These are phyloP conservation scores for Penicillium vulpinum DNA, from an alignment of 2,329 filamentous ascomycete species.

Conservation along the genomic window DNA sequence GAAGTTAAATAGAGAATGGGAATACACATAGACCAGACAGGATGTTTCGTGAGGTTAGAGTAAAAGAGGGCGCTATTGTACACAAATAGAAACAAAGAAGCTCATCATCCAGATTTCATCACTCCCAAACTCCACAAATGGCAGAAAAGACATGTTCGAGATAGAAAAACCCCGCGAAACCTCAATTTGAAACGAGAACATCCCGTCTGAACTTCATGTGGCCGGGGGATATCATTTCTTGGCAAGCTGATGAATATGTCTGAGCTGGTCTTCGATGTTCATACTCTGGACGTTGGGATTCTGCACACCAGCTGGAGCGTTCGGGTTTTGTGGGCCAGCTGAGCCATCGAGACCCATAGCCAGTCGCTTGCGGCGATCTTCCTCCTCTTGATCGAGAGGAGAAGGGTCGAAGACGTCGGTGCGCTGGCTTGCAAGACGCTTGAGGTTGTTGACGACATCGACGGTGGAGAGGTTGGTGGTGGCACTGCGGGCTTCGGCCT, in stretches of 20 bases:
- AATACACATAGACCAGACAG: neutral
- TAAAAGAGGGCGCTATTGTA: slow-evolving; percentile 8
- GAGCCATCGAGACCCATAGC: slow-evolving; percentile 50
- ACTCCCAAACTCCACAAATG: slow-evolving; percentile 8
- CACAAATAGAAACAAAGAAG: slow-evolving; percentile 4
- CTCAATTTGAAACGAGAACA: neutral
- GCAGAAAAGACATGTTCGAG: slow-evolving; percentile 1
- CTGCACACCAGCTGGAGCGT: slow-evolving; percentile 30
- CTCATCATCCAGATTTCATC: slow-evolving; percentile 6
- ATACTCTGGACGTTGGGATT: slow-evolving; percentile 46
- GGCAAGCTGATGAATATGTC: slow-evolving; percentile 63
- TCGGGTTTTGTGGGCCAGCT: slow-evolving; percentile 29
- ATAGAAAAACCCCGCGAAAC: neutral
- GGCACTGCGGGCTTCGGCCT: slow-evolving; percentile 78
- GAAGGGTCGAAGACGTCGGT: slow-evolving; percentile 77
- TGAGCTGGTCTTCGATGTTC: slow-evolving; percentile 85
- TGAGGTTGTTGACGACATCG: slow-evolving; percentile 91
- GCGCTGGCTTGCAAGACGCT: slow-evolving; percentile 86
- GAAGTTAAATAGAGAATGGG: neutral
- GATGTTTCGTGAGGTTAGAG: slow-evolving; percentile 3
- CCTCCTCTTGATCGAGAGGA: slow-evolving; percentile 67
- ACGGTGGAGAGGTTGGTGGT: slow-evolving; percentile 83
- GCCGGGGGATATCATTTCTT: slow-evolving; percentile 27
- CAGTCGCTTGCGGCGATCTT: slow-evolving; percentile 72
- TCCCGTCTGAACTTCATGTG: neutral